phyloP scores from a whole-genome alignment of 1,284 basidiomycete genomes.

The Mycosarcoma mackinlayi region DNA sequence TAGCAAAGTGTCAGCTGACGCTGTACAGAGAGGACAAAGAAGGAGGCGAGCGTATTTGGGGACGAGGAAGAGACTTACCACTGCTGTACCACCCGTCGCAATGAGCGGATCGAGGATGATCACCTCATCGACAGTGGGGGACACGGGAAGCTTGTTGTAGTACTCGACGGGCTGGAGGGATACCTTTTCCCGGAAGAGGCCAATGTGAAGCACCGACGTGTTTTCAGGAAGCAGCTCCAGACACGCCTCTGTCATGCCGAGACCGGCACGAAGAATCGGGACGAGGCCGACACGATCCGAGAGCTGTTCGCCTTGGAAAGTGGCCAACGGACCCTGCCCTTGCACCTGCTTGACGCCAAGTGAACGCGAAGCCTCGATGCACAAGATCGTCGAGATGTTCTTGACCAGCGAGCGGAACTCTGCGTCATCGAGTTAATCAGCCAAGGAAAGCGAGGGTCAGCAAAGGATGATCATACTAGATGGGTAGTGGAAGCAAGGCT shows the following conservation, averaged over 20 bases:
- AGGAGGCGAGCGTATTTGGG: no score
- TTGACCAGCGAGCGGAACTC: slow-evolving; percentile 53
- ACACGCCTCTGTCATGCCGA: slow-evolving; percentile 90
- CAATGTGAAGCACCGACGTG: slow-evolving; percentile 89
- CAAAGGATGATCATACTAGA: background rate
- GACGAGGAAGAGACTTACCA: slow-evolving; percentile 71
- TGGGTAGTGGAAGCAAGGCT: background rate
- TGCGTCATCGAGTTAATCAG: slow-evolving; percentile 1
- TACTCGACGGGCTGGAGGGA: slow-evolving; percentile 87
- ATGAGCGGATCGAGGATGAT: slow-evolving; percentile 88
- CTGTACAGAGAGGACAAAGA: no score
- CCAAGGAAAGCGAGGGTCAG: background rate
- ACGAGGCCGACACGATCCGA: slow-evolving; percentile 80
- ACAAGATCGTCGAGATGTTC: slow-evolving; percentile 53
- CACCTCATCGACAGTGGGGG: slow-evolving; percentile 81
- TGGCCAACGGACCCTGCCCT: slow-evolving; percentile 54
- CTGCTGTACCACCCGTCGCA: slow-evolving; percentile 92
- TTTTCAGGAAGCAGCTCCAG: slow-evolving; percentile 80
- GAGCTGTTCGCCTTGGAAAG: slow-evolving; percentile 55
- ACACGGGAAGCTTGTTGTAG: slow-evolving; percentile 74
- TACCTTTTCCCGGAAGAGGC: slow-evolving; percentile 88
- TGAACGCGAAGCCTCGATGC: slow-evolving; percentile 51
- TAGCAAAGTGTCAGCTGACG: background rate
- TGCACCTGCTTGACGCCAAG: slow-evolving; percentile 45
- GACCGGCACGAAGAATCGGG: slow-evolving; percentile 89